Base-by-base conservation (phyloP, 2,329 filamentous ascomycete species). In the Ustulina deusta region DNA sequence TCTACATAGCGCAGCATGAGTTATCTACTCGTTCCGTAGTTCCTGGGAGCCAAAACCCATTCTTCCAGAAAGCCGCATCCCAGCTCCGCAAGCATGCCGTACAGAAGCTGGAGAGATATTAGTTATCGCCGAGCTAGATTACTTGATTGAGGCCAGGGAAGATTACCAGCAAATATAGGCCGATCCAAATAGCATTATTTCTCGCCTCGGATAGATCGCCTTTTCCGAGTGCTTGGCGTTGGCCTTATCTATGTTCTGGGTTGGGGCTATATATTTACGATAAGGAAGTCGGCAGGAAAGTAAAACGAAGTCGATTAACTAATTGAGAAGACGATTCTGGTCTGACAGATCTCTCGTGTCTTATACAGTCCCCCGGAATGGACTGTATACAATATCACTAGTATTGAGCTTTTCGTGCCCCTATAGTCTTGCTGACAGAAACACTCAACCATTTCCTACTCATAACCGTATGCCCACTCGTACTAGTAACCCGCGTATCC, bases 341-440 rank as follows among this genome's bases (percentile, higher is more conserved):
- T 42, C 15, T 42, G 40, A 42, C 15, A 17, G 40, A 42, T 42
- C 40, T 42, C 15, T 42, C 40, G 40, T 42, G 40, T 42, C 15
- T 42, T 48, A 20, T 48, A 13, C 22, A 48, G 20, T 48, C 44
- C 44, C 44, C 44, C 6, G 25, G 44, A 48, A 2, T 48, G 44
- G 44, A 48, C 44, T 20, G 44, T 48, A 48, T 48, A 48, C 44
- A 27, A 48, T 48, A 48, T 48, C 44, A 27, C 44, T 48, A 48
- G 20, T 27, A 48, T 48, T 48, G 13, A 48, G 10, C 44, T 48
- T 48, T 48, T 48, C 17, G 6, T 48, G 44, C 25, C 44, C 44
- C 17, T 48, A 48, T 48, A 48, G 44, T 48, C 20, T 48, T 48
- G 44, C 40, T 42, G n/a, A 48, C 44, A 48, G 22, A 27, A 48